phyloP scores from a whole-genome alignment of 2,329 filamentous ascomycete species.

The Claviceps sp. region DNA sequence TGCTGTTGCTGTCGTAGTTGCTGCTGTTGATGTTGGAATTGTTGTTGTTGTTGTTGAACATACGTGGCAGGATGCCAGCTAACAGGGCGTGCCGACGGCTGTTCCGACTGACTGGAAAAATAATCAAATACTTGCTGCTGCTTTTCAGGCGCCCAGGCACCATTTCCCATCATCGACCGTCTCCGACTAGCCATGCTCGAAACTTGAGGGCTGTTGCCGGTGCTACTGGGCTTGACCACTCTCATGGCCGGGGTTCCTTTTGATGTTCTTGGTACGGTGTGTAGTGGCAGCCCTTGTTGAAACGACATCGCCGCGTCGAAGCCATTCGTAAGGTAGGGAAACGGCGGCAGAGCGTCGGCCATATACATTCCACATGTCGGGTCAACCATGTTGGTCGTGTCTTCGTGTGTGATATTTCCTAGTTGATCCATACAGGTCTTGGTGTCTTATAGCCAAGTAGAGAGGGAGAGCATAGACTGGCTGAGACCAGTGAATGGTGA shows the following conservation, averaged over 20 bases:
- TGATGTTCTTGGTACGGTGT: conserved; percentile 33
- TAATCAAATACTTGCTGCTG: conserved; percentile 33
- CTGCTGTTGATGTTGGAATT: neutral
- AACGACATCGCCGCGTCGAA: conserved; percentile 38
- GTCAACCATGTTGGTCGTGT: conserved; percentile 16
- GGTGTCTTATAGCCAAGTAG: neutral
- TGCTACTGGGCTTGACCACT: conserved; percentile 51
- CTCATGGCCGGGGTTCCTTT: conserved; percentile 39
- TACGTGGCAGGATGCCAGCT: conserved; percentile 64
- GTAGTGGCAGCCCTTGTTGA: conserved; percentile 38
- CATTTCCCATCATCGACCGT: conserved; percentile 42
- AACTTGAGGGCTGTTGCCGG: conserved; percentile 54
- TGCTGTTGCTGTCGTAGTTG: neutral
- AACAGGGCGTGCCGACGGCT: conserved; percentile 19
- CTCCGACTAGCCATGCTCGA: conserved; percentile 35
- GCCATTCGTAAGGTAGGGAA: conserved; percentile 21
- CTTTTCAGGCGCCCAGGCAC: conserved; percentile 26
- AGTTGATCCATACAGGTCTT: neutral
- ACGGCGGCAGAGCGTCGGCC: conserved; percentile 14
- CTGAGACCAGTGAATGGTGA: too few species aligned
- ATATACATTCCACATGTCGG: conserved; percentile 13
- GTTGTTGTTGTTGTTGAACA: conserved; percentile 16
- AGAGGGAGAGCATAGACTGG: neutral
- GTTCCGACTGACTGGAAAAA: conserved; percentile 8
- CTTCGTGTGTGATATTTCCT: neutral